Percentiles rank a stretch among this genome's conserved stretches.
Conservation (phyloP, 2,329 filamentous ascomycete species). For the Calonectria hongkongensis region DNA sequence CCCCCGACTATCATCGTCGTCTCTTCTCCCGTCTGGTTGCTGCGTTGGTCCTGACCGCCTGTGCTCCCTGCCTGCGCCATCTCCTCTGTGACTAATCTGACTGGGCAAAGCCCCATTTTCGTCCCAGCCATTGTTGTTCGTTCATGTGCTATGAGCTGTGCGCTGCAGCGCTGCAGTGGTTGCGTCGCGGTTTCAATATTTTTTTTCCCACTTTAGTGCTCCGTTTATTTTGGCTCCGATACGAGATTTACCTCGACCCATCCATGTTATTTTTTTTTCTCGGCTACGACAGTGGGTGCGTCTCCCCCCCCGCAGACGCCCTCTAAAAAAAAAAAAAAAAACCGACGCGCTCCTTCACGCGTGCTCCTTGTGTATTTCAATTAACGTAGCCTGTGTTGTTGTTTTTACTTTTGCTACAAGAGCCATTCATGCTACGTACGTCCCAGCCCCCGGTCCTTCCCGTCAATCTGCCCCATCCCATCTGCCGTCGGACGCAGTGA, state of each 20-base stretch:
- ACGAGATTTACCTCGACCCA: slow-evolving; percentile 47
- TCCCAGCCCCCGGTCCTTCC: slow-evolving; percentile 30
- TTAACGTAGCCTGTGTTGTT: slow-evolving; percentile 26
- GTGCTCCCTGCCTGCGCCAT: slow-evolving; percentile 27
- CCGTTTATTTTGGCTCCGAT: slow-evolving; percentile 46
- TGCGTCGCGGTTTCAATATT: slow-evolving; percentile 43
- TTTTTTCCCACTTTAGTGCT: slow-evolving; percentile 31
- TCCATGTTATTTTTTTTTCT: slow-evolving; percentile 43
- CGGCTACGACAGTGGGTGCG: slow-evolving; percentile 40
- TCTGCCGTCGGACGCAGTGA: slow-evolving; percentile 35
- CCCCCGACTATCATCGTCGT: slow-evolving; percentile 36
- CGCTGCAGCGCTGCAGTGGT: slow-evolving; percentile 37
- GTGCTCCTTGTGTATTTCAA: slow-evolving; percentile 40
- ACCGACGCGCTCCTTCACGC: slow-evolving; percentile 46
- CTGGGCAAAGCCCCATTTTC: slow-evolving; percentile 34
- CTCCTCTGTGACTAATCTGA: slow-evolving; percentile 27
- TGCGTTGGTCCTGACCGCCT: slow-evolving; percentile 38
- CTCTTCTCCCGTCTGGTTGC: slow-evolving; percentile 31
- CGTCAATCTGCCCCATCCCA: slow-evolving; percentile 29
- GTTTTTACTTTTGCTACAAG: slow-evolving; percentile 21
- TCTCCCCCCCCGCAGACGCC: slow-evolving; percentile 51
- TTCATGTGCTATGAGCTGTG: slow-evolving; percentile 32
- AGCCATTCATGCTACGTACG: slow-evolving; percentile 24
- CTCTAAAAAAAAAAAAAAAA: slow-evolving; percentile 19
- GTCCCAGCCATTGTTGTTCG: slow-evolving; percentile 37